These are phyloP conservation scores for Trichoderma aggressivum DNA, from an alignment of 2,329 filamentous ascomycete genomes.

Conservation along the genomic window DNA sequence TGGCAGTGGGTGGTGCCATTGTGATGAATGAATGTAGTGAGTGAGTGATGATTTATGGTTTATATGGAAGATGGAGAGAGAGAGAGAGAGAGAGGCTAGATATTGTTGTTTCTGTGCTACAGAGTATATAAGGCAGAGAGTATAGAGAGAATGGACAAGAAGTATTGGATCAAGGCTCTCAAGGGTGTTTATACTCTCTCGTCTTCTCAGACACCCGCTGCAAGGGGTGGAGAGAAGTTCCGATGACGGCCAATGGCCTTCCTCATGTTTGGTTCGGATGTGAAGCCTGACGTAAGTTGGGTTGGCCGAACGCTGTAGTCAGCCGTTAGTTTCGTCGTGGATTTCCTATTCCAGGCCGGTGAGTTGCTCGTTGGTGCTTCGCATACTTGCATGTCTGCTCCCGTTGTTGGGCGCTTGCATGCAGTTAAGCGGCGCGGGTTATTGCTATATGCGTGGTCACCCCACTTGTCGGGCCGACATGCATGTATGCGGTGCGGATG, in stretches of 20 bases:
- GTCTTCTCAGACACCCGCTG: background rate
- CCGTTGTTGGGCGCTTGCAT: background rate
- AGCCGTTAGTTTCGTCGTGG: slow-evolving; percentile 4
- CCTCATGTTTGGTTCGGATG: background rate
- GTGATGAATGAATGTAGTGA: background rate
- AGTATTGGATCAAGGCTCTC: background rate
- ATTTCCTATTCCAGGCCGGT: background rate
- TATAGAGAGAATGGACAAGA: background rate
- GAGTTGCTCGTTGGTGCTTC: background rate
- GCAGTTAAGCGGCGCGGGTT: background rate
- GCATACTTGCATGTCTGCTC: background rate
- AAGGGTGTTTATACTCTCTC: background rate
- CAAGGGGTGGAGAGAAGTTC: slow-evolving; percentile 1
- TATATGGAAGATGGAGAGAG: background rate
- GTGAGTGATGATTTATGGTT: background rate
- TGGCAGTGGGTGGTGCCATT: slow-evolving; percentile 21
- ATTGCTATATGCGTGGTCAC: background rate
- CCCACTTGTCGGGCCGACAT: background rate
- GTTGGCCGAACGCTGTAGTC: background rate
- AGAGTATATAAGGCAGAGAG: background rate
- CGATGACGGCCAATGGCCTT: slow-evolving; percentile 1
- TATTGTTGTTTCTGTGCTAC: background rate
- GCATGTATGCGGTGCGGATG: background rate
- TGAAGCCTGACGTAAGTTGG: slow-evolving; percentile 17
- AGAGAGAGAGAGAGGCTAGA: background rate